Base-by-base conservation (phyloP, 2,329 filamentous ascomycete species). In the Uncinocarpus reesii region DNA sequence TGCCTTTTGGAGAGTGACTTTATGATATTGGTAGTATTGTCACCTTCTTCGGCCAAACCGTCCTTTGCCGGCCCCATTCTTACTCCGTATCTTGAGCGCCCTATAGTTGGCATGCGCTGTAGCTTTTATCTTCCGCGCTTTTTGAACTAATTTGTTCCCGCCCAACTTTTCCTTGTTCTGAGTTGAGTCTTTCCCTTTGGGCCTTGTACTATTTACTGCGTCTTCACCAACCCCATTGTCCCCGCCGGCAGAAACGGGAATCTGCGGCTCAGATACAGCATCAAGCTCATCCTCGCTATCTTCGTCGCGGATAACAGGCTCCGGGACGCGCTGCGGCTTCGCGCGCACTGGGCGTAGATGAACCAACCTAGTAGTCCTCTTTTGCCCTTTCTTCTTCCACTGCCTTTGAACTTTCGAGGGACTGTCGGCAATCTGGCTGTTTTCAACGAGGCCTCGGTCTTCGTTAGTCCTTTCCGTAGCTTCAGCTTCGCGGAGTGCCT, bases 361-460 rank as follows among this genome's bases (percentile, higher is more conserved):
- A 10, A 70, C 66, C 40, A 65, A 57, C 44, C 67, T 63, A 1
- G 71, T 74, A 4, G 69, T 71, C 40, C 71, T 62, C 53, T 74
- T 74, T 52, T 72, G 71, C 1, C 70, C 70, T 54, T 68, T 72
- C 59, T 73, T 73, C 57, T 70, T 72, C 58, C 62, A 71, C 11
- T 50, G 48, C n/a, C 49, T 55, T 20, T 56, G 34, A 26, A 40
- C 40, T 28, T 51, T 46, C 20, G 41, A 37, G 6, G 52, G 31
- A 15, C 21, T 49, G 15, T 52, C 51, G 4, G 28, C 21, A 29
- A 21, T 16, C 43, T 71, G 68, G 34, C 63, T 69, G 51, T 71
- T 65, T 11, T 59, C 55, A 4, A 67, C 60, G 13, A 65, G 56
- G 10, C 1, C 20, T 10, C 13, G 2, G 3, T 26, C 34, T 21